Evolutionary conservation across 73 alveolate species (phyloP).

Genomic region (Paramecium biaurelia): DNA sequence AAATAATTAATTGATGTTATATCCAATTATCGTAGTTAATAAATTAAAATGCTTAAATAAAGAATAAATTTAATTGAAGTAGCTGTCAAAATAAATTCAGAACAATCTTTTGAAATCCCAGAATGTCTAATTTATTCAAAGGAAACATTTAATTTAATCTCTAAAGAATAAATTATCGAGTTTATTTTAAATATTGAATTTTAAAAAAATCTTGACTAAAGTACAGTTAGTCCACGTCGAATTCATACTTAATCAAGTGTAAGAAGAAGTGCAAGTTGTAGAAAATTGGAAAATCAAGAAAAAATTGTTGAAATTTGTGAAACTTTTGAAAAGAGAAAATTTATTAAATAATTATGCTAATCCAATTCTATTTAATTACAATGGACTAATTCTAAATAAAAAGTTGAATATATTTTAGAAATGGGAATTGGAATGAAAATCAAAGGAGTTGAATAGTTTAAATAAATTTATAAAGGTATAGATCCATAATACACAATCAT

Average conservation of each 20-base stretch:
- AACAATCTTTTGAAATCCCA: neutral
- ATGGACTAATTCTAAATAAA: neutral
- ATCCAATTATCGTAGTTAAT: neutral
- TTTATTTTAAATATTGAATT: neutral
- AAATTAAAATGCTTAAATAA: neutral
- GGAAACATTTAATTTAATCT: neutral
- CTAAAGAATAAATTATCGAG: neutral
- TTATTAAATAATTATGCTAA: neutral
- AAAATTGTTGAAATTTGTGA: neutral
- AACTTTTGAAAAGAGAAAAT: neutral
- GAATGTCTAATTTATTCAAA: neutral
- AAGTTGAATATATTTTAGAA: neutral
- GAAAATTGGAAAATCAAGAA: neutral
- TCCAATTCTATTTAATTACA: neutral
- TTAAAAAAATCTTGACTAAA: neutral
- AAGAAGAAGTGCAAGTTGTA: conserved; percentile 31
- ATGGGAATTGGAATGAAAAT: conserved; percentile 37
- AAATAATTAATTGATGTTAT: neutral
- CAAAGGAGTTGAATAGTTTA: conserved; percentile 32
- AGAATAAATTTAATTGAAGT: neutral
- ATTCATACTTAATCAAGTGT: neutral
- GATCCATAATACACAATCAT: neutral
- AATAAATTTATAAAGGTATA: neutral
- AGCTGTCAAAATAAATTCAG: conserved; percentile 10
- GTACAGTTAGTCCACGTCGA: conserved; percentile 30